Evolutionary conservation across 495 filamentous ascomycete genomes (phyloP), one percentile per base, ranked within the genome.

Genomic region (Hypoxylon trugodes): DNA sequence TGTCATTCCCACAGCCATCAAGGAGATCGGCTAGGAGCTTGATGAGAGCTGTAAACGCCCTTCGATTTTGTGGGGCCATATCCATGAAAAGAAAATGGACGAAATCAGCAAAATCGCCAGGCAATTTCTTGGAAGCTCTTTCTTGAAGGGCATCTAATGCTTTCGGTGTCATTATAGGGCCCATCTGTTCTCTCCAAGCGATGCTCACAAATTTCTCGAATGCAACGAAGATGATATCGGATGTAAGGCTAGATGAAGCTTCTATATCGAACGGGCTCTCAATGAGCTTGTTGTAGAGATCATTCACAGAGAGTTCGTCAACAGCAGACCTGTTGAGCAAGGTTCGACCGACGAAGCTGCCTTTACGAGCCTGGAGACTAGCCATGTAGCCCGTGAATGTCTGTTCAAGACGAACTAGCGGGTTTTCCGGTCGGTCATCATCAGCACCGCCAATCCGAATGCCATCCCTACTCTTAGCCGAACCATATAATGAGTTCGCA

Each of bases 181-280:
- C 96, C 81, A 97, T 93, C 60, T 90, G 89, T 43, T 92, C 87
- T 50, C 81, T 86, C 95, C 95, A 98, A 24, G 92, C 92, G 54
- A 90, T 88, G 55, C 85, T 86, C 69, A 97, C 81, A 61, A 97
- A 98, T 58, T 95, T 97, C 66, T 96, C 93, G 69, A 98, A 98
- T 1, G 94, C 91, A 13, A 89, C 88, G 66, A 97, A 96, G 7
- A 97, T 81, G n/a, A 94, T 88, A 70, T 97, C 93, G 16, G 96
- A 86, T 9, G 90, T 82, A 2, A 90, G 83, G 55, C 96, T 90
- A 1, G 87, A 85, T 3, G 90, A 86, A 9, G 86, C 79, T 47
- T 96, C 86, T 36, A 89, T 77, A 59, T 88, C 89, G 45, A 82
- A 87, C 0, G 92, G 90, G 61, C 90, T 87, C 73, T 96, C 92